Evolutionary conservation across 192 early-diverging fungal genomes (phyloP), one percentile per base, ranked within the genome.

Genomic region (Coemansia sp.): DNA sequence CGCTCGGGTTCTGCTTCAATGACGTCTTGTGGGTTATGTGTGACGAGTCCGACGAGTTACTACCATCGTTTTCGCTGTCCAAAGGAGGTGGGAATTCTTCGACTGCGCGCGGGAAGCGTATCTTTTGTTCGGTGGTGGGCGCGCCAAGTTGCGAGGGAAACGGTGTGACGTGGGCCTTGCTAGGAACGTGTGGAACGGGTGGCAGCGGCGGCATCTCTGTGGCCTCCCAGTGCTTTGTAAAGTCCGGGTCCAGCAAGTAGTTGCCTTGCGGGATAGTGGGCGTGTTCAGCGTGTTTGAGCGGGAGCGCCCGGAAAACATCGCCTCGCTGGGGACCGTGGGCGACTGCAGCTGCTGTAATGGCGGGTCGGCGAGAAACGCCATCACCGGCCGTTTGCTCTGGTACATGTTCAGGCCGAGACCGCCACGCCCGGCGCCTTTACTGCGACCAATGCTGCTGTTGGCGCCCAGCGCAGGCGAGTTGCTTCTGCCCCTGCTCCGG

Each of bases 161-260:
- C 45, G 73, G 67, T 17, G 65, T 67, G 11, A 41, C 4, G 19
- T 20, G 29, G 33, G 55, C 0, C 17, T 36, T 13, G 5, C 25
- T 53, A 34, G 59, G 38, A 0, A 61, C 36, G 32, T 57, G 67
- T 19, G 77, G 77, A n/a, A 71, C 35, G 53, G 70, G 56, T 20
- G 71, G 71, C 3, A 79, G 61, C 43, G 77, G 77, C 34, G 77
- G 77, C 20, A 63, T 66, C 19, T 57, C 52, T 50, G 53, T 53
- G 13, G 43, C 50, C 2, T 80, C 63, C 77, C 69, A 71, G 9
- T 62, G 42, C 11, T 62, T 43, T 33, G 53, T 49, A 63, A 74
- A 74, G 3, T 66, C 73, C 10, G 62, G 61, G 69, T 74, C 71
- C 14, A 80, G 66, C 62, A 61, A 42, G 49, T 74, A 80, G 48